Conservation (phyloP, 176 grass and related monocot genomes). For the Lolium rigidum region DNA sequence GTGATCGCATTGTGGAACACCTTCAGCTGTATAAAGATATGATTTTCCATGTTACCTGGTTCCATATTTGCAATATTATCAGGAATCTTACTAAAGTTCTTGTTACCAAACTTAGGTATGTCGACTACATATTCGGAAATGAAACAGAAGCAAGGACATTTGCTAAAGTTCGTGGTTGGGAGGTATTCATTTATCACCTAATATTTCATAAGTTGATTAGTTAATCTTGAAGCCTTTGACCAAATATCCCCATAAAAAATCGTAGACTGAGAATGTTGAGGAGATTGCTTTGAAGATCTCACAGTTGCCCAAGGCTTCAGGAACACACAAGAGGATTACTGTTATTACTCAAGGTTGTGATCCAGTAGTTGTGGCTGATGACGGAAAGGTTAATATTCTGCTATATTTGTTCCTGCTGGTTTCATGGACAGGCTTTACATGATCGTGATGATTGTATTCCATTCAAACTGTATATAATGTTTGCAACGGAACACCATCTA, state of each 20-base stretch:
- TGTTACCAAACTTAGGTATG: conserved; percentile 55
- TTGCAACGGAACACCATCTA: background rate
- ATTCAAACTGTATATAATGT: background rate
- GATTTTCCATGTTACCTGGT: background rate
- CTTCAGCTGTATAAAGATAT: background rate
- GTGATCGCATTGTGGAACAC: background rate
- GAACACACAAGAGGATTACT: conserved; percentile 75
- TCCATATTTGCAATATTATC: background rate
- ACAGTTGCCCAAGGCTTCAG: conserved; percentile 71
- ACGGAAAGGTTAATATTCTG: conserved; percentile 68
- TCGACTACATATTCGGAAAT: conserved; percentile 92
- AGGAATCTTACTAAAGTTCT: background rate
- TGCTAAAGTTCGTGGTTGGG: conserved; percentile 84
- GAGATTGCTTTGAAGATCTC: conserved; percentile 94
- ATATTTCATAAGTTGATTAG: conserved; percentile 28
- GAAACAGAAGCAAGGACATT: conserved; percentile 98
- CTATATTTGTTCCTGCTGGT: background rate
- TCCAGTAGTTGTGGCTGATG: conserved; percentile 89
- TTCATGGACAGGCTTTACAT: background rate
- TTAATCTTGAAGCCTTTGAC: conserved; percentile 36
- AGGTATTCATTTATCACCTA: conserved; percentile 60
- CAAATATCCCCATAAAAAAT: conserved; percentile 26
- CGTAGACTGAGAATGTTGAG: conserved; percentile 92
- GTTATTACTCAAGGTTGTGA: conserved; percentile 96
- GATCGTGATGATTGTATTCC: background rate